phyloP scores from a whole-genome alignment of 139 green algal genomes.

The Micromonas commoda region DNA sequence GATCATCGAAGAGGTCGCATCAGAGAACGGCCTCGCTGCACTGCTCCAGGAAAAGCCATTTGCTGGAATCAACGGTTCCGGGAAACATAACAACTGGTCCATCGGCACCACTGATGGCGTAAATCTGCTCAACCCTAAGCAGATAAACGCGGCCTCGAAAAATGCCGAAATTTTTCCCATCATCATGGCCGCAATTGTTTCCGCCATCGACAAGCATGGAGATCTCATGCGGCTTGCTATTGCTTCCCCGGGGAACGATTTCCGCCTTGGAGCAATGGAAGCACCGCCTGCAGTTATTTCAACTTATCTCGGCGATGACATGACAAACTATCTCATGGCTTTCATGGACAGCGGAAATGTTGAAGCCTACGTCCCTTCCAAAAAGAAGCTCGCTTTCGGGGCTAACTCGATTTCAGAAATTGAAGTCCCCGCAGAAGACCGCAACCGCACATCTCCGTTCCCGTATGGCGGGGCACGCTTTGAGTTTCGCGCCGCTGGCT shows the following conservation, averaged over 20 bases:
- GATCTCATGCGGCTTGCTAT: constrained; percentile 37
- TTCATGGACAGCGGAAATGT: constrained; percentile 13
- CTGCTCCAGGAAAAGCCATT: constrained; percentile 43
- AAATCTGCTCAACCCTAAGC: constrained; percentile 34
- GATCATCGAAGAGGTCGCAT: constrained; percentile 34
- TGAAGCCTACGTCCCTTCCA: constrained; percentile 23
- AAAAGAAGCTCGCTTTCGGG: constrained; percentile 24
- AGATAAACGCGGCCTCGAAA: constrained; percentile 1
- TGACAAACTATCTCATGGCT: constrained; percentile 24
- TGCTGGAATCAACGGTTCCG: constrained; percentile 34
- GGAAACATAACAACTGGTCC: constrained; percentile 43
- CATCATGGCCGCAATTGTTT: constrained; percentile 32
- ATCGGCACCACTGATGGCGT: constrained; percentile 26
- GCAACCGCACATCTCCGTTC: constrained; percentile 38
- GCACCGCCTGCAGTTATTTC: constrained; percentile 37
- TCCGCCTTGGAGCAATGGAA: constrained; percentile 37
- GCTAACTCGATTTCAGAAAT: constrained; percentile 12
- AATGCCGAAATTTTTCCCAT: constrained; percentile 30
- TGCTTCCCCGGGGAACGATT: constrained; percentile 35
- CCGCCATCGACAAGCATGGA: constrained; percentile 34
- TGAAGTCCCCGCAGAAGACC: constrained; percentile 30
- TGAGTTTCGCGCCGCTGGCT: constrained; percentile 38
- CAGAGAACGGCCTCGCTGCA: constrained; percentile 33
- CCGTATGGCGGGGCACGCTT: constrained; percentile 35
- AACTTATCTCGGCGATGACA: constrained; percentile 31